Evolutionary conservation across 108 stramenopile genomes (phyloP).

Genomic region (Skeletonema costatum): DNA sequence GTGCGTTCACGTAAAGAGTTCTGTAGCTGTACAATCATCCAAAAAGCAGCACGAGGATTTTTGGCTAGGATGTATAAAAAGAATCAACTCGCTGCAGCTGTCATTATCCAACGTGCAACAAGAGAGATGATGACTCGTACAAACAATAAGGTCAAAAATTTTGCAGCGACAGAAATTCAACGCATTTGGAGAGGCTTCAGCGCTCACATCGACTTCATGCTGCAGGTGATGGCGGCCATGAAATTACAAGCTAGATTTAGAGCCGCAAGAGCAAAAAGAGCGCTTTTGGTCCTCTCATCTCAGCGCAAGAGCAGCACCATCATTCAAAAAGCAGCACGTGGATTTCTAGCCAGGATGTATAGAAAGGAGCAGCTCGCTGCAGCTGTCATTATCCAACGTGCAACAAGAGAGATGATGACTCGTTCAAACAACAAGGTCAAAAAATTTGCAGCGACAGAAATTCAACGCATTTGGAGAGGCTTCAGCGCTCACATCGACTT

Average conservation of each 20-base stretch:
- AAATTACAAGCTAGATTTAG: conserved; percentile 25
- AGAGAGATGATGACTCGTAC: conserved; percentile 6
- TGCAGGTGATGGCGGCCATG: conserved; percentile 25
- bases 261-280: not conserved
- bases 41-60: conserved; percentile 45
- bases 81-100: not conserved
- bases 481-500: conserved; percentile 23
- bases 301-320: conserved; percentile 2
- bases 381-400: not conserved
- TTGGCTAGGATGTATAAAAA: conserved; percentile 12
- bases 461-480: conserved; percentile 46
- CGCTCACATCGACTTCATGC: conserved; percentile 14
- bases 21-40: conserved; percentile 2
- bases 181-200: conserved; percentile 31
- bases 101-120: not conserved
- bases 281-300: not conserved
- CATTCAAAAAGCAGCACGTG: conserved; percentile 38
- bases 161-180: conserved; percentile 48
- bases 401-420: conserved; percentile 7
- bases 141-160: not conserved
- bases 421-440: conserved; percentile 1
- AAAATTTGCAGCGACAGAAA: conserved; percentile 26
- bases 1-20: not conserved
- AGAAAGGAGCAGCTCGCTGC: not conserved
- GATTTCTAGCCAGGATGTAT: conserved; percentile 27